Percentiles rank a stretch among this genome's conserved stretches.
Evolutionary conservation across 768 basidiomycete genomes (phyloP).

Genomic region (Russula sp.): DNA sequence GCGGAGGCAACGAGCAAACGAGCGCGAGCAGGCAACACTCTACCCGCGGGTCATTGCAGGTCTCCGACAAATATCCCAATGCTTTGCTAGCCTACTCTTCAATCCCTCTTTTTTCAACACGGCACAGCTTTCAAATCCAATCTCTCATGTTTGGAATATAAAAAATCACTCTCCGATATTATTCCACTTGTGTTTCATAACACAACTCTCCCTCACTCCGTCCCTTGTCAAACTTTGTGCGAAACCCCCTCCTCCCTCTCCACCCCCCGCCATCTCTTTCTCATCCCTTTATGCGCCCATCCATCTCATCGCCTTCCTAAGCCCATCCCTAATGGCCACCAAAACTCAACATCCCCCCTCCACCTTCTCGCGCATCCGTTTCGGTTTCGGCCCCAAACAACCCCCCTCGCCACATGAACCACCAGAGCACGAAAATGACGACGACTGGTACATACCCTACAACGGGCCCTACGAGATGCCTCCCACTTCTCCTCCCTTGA

Average conservation of each 20-base stretch:
- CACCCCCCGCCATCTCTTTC: not conserved
- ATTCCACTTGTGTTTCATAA: conserved; percentile 12
- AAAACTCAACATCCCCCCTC: conserved; percentile 36
- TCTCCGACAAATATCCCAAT: not conserved
- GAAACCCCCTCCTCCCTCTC: conserved; percentile 13
- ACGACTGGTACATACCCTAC: conserved; percentile 65
- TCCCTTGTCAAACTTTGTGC: conserved; percentile 18
- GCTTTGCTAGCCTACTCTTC: conserved; percentile 16
- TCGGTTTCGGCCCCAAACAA: conserved; percentile 35
- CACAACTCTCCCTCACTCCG: not conserved
- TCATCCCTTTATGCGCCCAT: conserved; percentile 17
- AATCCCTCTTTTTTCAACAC: not conserved
- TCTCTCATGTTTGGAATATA: conserved; percentile 1
- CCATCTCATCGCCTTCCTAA: conserved; percentile 1
- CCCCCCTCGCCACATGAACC: conserved; percentile 30
- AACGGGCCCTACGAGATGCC: conserved; percentile 54
- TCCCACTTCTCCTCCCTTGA: conserved; percentile 4
- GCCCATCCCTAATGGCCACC: conserved; percentile 38
- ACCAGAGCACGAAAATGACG: conserved; percentile 35
- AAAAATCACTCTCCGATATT: conserved; percentile 10
- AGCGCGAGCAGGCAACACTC: too few species aligned
- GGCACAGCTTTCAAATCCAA: not conserved
- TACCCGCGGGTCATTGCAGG: not conserved
- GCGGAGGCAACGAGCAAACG: not conserved
- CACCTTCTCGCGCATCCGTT: conserved; percentile 42